Evolutionary conservation across 2,329 filamentous ascomycete species (phyloP), one percentile per base, ranked within the genome.

Genomic region (Pezicula neosporulosa): DNA sequence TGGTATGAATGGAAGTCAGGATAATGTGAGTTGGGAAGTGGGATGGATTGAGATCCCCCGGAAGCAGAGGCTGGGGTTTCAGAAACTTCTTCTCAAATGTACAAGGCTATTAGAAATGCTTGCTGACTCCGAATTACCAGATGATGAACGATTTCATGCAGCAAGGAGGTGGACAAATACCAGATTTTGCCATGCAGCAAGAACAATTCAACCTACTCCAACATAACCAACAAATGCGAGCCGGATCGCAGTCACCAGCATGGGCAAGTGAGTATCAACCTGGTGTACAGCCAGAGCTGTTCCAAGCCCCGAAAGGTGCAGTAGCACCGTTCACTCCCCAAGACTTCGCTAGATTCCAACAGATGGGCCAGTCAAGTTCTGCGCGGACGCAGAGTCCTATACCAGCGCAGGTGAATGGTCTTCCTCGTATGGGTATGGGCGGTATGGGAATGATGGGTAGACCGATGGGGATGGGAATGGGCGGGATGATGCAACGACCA

Each of bases 91-190:
- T 18, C 8, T 12, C 27, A n/a, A 35, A 21, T 27, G 9, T 21
- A 16, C 12, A 8, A 44, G 18, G 10, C 2, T 18, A 30, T n/a
- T 6, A 33, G 19, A 18, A 37, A 38, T 8, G n/a, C n/a, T 48
- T 16, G 50, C 48, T 60, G 48, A 56, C 59, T 54, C n/a, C 48
- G 42, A 35, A 7, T 28, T 13, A 16, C 5, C 57, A 95, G 90
- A 91, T 93, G 86, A 89, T 96, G 83, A 91, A 95, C 65, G 87
- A 90, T 54, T 97, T 97, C 68, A 80, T 96, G 64, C 90, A 96
- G 67, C 87, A 94, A 65, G 83, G 82, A 10, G 30, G 8, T 49
- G 85, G 76, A 30, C 81, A 82, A 59, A 68, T 86, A 28, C 76
- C 78, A 9, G 66, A 68, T 5, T 66, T 68, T 27, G 60, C 60